Evolutionary conservation across 2,329 filamentous ascomycete species (phyloP).

Genomic region (Neobulgaria alba): DNA sequence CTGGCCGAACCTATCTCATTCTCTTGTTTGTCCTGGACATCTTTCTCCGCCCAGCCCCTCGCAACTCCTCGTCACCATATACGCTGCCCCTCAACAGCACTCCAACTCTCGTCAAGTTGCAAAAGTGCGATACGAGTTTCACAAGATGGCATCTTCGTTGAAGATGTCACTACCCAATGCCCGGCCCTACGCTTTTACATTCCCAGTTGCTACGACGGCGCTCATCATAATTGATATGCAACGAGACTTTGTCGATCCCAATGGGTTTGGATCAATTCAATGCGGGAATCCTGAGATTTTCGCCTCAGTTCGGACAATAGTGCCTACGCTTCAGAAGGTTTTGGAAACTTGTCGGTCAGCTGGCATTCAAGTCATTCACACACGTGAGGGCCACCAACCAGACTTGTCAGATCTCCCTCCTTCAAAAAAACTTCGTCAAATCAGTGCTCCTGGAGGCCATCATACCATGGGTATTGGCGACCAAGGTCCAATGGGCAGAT

Average conservation of each 20-base stretch:
- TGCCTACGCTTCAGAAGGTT: slow-evolving; percentile 35
- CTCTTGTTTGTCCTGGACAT: too few relatives aligned
- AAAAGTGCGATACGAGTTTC: too few relatives aligned
- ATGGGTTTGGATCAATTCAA: slow-evolving; percentile 44
- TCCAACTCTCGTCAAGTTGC: too few relatives aligned
- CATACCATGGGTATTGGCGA: slow-evolving; percentile 38
- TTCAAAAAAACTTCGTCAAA: slow-evolving; percentile 41
- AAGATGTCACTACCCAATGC: slow-evolving; percentile 22
- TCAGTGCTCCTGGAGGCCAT: slow-evolving; percentile 35
- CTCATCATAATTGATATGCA: slow-evolving; percentile 48
- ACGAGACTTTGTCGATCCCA: slow-evolving; percentile 41
- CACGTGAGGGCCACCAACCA: slow-evolving; percentile 43
- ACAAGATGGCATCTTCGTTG: slow-evolving; percentile 12
- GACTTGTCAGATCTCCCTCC: slow-evolving; percentile 46
- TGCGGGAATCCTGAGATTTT: slow-evolving; percentile 36
- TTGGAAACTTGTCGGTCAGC: slow-evolving; percentile 34
- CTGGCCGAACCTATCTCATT: too few relatives aligned
- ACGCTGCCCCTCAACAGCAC: too few relatives aligned
- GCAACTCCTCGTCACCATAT: too few relatives aligned
- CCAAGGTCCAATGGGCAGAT: slow-evolving; percentile 47
- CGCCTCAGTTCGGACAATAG: slow-evolving; percentile 34
- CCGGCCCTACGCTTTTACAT: slow-evolving; percentile 40
- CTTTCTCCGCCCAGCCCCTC: too few relatives aligned
- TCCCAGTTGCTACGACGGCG: slow-evolving; percentile 38
- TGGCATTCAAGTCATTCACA: slow-evolving; percentile 39